Conservation (phyloP, 305 asterid species). For the Striga hermonthica region DNA sequence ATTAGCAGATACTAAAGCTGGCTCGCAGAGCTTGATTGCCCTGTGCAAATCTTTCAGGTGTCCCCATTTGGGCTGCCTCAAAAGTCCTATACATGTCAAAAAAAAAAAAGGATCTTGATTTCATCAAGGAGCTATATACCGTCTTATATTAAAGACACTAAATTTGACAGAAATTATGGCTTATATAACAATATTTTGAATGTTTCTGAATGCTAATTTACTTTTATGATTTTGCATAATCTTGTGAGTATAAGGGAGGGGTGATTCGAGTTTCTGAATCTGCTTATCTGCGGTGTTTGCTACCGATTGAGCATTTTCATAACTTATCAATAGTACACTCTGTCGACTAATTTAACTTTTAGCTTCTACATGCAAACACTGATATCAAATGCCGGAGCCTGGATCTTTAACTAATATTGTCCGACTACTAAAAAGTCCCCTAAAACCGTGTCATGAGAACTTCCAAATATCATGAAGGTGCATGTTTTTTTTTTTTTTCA, state of each 20-base stretch:
- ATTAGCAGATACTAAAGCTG: constrained; percentile 72
- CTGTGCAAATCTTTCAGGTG: constrained; percentile 94
- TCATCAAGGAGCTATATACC: no score
- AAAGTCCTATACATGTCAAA: constrained; percentile 54
- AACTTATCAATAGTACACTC: background rate
- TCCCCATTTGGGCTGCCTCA: constrained; percentile 95
- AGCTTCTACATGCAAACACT: no score
- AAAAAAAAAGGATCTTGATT: constrained; percentile 19
- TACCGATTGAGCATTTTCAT: background rate
- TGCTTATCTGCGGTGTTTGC: background rate
- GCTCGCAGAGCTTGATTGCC: constrained; percentile 96
- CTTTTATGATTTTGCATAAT: background rate
- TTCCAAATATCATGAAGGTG: constrained; percentile 9
- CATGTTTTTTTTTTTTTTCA: constrained; percentile 3
- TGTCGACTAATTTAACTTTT: background rate
- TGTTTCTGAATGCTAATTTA: background rate
- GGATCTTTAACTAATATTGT: no score
- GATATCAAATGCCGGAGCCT: no score
- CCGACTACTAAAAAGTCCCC: no score
- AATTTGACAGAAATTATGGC: no score
- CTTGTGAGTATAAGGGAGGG: background rate
- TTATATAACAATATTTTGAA: background rate
- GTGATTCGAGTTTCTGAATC: background rate
- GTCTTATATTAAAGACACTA: no score
- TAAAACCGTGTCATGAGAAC: constrained; percentile 2